Conservation (phyloP, 116 monocot species). For the Posidonia oceanica region DNA sequence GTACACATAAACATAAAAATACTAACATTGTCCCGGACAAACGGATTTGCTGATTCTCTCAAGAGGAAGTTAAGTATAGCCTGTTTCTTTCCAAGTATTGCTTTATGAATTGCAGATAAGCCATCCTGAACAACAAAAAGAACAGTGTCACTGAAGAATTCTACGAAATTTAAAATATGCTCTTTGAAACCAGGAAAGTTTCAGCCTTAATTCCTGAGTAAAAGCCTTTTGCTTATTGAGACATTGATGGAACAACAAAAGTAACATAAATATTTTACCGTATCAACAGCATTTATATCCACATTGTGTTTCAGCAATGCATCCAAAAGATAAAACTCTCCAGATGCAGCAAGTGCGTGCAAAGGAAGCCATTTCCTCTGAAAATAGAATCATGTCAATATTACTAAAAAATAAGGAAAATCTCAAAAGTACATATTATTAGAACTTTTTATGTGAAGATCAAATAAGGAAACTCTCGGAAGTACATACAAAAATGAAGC, state of each 20-base stretch:
- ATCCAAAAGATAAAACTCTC: constrained; percentile 89
- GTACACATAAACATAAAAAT: not conserved
- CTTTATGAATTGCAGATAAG: constrained; percentile 79
- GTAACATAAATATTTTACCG: constrained; percentile 26
- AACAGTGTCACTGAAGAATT: not conserved
- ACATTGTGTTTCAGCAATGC: constrained; percentile 67
- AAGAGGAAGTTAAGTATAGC: constrained; percentile 79
- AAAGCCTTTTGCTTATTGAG: not conserved
- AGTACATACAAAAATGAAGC: too few species aligned
- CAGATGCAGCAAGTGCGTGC: constrained; percentile 79
- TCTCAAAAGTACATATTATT: too few species aligned
- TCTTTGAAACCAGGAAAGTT: not conserved
- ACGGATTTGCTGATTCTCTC: constrained; percentile 92
- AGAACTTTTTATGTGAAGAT: not conserved
- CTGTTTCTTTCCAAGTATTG: constrained; percentile 81
- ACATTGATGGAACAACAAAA: not conserved
- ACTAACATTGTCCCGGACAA: constrained; percentile 68
- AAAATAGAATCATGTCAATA: constrained; percentile 16
- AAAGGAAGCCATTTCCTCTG: constrained; percentile 93
- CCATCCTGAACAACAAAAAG: constrained; percentile 54
- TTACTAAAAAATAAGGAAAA: too few species aligned
- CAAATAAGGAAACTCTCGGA: too few species aligned
- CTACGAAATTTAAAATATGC: not conserved
- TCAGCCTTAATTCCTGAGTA: not conserved
- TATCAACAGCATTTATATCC: constrained; percentile 77